Conservation (phyloP, 2,329 filamentous ascomycete species). For the Leptographium lundbergii region DNA sequence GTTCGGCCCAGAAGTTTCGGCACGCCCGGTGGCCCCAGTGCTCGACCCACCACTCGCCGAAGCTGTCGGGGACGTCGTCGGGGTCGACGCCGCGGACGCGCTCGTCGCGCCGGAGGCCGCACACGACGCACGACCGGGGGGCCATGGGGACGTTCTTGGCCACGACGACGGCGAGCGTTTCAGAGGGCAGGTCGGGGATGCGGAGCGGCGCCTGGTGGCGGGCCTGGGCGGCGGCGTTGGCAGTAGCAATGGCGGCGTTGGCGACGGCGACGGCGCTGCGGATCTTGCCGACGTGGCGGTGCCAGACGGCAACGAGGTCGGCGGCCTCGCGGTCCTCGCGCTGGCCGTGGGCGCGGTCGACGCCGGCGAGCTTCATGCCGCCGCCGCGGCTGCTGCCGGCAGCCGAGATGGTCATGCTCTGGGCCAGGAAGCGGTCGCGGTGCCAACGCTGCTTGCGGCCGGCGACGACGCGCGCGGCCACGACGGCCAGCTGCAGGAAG, state of each 20-base stretch:
- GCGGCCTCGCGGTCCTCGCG: constrained; percentile 77
- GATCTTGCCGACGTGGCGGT: constrained; percentile 60
- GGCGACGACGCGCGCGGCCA: constrained; percentile 69
- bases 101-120: constrained; percentile 80
- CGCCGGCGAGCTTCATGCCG: constrained; percentile 73
- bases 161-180: constrained; percentile 54
- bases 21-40: constrained; percentile 75
- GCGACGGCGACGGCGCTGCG: constrained; percentile 58
- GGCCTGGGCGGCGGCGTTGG: constrained; percentile 8
- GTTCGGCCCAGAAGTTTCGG: constrained; percentile 72
- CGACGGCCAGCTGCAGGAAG: constrained; percentile 50
- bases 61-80: constrained; percentile 69
- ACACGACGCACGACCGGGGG: constrained; percentile 66
- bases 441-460: constrained; percentile 85
- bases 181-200: constrained; percentile 55
- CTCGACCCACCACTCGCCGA: constrained; percentile 94
- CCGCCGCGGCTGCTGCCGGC: constrained; percentile 58
- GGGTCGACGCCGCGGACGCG: constrained; percentile 60
- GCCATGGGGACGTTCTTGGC: constrained; percentile 65
- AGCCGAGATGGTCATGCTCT: constrained; percentile 74
- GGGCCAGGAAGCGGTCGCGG: constrained; percentile 69
- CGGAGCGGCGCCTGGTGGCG: constrained; percentile 21
- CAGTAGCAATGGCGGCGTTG: constrained; percentile 31
- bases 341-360: constrained; percentile 71
- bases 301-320: constrained; percentile 66